These are phyloP conservation scores for Russula foetens DNA, from an alignment of 768 basidiomycete genomes.

Conservation along the genomic window DNA sequence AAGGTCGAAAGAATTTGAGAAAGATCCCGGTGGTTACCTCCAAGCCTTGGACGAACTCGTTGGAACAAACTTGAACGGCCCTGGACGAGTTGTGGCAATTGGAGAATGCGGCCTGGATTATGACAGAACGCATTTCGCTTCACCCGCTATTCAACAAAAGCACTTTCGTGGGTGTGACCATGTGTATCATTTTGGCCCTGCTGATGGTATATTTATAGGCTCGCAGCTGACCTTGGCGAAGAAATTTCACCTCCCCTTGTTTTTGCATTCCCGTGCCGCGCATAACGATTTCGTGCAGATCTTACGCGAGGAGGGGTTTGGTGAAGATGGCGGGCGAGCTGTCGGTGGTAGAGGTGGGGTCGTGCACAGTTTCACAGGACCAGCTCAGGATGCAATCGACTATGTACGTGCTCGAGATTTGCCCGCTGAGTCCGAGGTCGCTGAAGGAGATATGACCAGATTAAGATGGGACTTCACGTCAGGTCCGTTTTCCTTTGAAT, in stretches of 20 bases:
- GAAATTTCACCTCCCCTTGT: slow-evolving; percentile 65
- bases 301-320: slow-evolving; percentile 58
- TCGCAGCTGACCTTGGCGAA: slow-evolving; percentile 59
- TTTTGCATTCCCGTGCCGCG: slow-evolving; percentile 75
- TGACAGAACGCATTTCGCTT: slow-evolving; percentile 61
- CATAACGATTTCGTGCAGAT: slow-evolving; percentile 61
- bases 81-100: slow-evolving; percentile 57
- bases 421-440: not conserved
- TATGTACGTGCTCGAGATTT: slow-evolving; percentile 37
- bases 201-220: slow-evolving; percentile 24
- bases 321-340: slow-evolving; percentile 42
- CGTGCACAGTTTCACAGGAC: slow-evolving; percentile 78
- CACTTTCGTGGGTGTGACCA: slow-evolving; percentile 46
- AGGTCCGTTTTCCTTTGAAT: slow-evolving; percentile 29
- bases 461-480: slow-evolving; percentile 66
- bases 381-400: slow-evolving; percentile 50
- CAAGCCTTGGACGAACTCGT: slow-evolving; percentile 49
- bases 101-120: slow-evolving; percentile 84
- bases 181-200: not conserved
- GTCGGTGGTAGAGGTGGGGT: slow-evolving; percentile 64
- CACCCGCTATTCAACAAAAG: slow-evolving; percentile 47
- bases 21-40: slow-evolving; percentile 52
- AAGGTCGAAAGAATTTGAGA: slow-evolving; percentile 59
- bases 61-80: slow-evolving; percentile 37
- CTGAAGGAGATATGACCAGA: slow-evolving; percentile 30